Base-by-base conservation (phyloP, 2,329 filamentous ascomycete species). In the Phaeosphaeria sp. region DNA sequence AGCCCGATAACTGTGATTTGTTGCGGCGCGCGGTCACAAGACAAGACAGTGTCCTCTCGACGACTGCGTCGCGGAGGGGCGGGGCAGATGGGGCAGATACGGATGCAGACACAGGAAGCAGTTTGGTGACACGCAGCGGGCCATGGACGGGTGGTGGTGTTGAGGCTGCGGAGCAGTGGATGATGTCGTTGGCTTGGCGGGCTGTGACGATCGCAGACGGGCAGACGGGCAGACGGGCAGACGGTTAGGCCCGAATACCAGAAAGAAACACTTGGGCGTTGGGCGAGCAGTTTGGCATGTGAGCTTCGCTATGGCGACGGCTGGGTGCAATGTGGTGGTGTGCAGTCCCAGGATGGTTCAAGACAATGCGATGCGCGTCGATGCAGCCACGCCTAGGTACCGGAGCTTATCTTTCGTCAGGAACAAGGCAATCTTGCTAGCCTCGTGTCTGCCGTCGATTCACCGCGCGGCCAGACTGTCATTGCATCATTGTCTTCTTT, bases 171-270 rank as follows among this genome's bases (percentile, higher is more conserved):
- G 56, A 49, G 47, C 46, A 30, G 30, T 56, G 60, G 50, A 71
- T 71, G 66, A 69, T 69, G 66, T 71, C 57, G 59, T 66, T 57
- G 20, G 47, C 64, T 69, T 69, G 66, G 65, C 65, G 50, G 53
- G 51, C 40, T 33, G 30, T 44, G 57, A 51, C 50, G 58, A 65
- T 61, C 45, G 63, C 61, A 60, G 54, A 64, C 54, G 54, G 52
- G n/a, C n/a, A n/a, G n/a, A n/a, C n/a, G n/a, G n/a, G n/a, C n/a
- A n/a, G n/a, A n/a, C n/a, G n/a, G n/a, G 50, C 55, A 56, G 30
- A 43, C 44, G 13, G 60, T 51, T 60, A 66, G 67, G 64, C 52
- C 63, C 65, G 67, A 66, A 57, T 64, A 56, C 53, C 48, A 57
- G 61, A 56, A 46, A 61, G 56, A 56, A 59, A 53, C 59, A 53